These are phyloP conservation scores for Ophiocordyceps camponoti-leonardi DNA, from an alignment of 2,329 filamentous ascomycete genomes.

Conservation along the genomic window DNA sequence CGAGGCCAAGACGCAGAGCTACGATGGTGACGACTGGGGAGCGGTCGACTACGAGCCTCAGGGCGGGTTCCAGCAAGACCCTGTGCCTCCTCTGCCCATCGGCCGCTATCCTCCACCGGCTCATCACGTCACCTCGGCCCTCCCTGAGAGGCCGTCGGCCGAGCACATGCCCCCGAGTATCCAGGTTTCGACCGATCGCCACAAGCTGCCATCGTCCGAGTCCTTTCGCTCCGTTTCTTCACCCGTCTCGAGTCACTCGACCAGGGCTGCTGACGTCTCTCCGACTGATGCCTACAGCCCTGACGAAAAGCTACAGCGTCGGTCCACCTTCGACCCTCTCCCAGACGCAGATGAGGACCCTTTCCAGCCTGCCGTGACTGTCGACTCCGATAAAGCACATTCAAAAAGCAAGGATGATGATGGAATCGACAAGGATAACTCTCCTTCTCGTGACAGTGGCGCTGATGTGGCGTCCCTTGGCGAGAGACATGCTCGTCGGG, in stretches of 20 bases:
- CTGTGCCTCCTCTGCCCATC: not conserved
- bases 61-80: slow-evolving; percentile 14
- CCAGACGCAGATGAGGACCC: slow-evolving; percentile 34
- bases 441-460: not conserved
- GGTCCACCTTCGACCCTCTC: slow-evolving; percentile 32
- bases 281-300: slow-evolving; percentile 66
- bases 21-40: slow-evolving; percentile 91
- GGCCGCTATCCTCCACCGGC: not conserved
- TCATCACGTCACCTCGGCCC: not conserved
- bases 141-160: not conserved
- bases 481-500: slow-evolving; percentile 10
- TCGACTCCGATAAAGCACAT: not conserved
- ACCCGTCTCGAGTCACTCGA: not conserved
- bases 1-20: slow-evolving; percentile 69
- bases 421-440: not conserved
- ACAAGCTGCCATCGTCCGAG: not conserved
- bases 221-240: not conserved
- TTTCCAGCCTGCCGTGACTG: not conserved
- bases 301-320: slow-evolving; percentile 36
- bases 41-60: slow-evolving; percentile 45
- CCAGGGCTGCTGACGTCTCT: slow-evolving; percentile 23
- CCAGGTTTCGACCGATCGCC: not conserved
- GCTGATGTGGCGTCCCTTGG: not conserved
- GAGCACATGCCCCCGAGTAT: not conserved
- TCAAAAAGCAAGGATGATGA: not conserved